A percentile compares a stretch with the other conserved stretches of the same genome.
phyloP scores from a whole-genome alignment of 2,329 filamentous ascomycete genomes.

The Magnaporthiopsis poae region DNA sequence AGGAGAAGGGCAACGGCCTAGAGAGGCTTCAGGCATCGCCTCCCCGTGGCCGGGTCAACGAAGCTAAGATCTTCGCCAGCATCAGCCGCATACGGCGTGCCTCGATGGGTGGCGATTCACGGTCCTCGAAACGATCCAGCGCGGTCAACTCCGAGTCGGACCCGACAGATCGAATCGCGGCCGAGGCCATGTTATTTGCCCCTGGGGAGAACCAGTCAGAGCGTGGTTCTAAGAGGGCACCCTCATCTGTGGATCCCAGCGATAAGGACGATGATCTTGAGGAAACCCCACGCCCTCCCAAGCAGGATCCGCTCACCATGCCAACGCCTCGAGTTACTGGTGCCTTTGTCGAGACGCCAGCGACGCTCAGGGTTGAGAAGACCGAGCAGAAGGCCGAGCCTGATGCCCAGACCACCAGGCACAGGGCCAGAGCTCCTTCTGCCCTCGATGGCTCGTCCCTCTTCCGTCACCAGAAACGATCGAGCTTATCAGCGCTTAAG shows the following conservation, averaged over 20 bases:
- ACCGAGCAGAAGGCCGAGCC: neutral
- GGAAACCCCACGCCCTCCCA: slow-evolving; percentile 38
- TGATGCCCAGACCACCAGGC: neutral
- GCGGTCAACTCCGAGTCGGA: slow-evolving; percentile 40
- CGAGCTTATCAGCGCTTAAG: neutral
- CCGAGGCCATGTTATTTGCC: slow-evolving; percentile 47
- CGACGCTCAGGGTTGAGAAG: slow-evolving; percentile 32
- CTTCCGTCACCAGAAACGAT: neutral
- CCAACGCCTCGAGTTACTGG: slow-evolving; percentile 46
- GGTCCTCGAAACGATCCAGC: slow-evolving; percentile 38
- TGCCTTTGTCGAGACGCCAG: slow-evolving; percentile 48
- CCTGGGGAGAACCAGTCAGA: slow-evolving; percentile 43
- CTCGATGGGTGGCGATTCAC: slow-evolving; percentile 38
- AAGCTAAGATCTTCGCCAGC: slow-evolving; percentile 2
- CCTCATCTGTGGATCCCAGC: slow-evolving; percentile 32
- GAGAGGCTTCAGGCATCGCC: neutral
- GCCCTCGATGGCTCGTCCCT: neutral
- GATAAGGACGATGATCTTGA: slow-evolving; percentile 26
- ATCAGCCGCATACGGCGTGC: slow-evolving; percentile 25
- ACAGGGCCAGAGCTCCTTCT: neutral
- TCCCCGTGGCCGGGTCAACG: neutral
- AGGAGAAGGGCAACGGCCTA: neutral
- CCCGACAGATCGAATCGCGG: slow-evolving; percentile 46
- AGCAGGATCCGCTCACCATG: slow-evolving; percentile 30
- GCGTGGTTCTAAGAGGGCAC: slow-evolving; percentile 41